Evolutionary conservation across 768 basidiomycete genomes (phyloP).

Genomic region (Mrakia frigida): DNA sequence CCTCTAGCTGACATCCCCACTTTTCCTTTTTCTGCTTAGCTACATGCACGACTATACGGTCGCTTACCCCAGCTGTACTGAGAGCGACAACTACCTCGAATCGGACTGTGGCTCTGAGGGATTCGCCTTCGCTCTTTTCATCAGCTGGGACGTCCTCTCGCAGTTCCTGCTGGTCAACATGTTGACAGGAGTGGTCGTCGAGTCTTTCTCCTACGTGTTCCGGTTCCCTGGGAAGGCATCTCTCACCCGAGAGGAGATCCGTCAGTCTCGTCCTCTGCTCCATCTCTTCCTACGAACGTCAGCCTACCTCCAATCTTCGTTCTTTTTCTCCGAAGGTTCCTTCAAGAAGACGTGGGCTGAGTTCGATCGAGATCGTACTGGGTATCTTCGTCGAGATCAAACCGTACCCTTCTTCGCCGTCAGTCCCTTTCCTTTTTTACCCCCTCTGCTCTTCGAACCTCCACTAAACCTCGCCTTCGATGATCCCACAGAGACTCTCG

Average conservation of each 20-base stretch:
- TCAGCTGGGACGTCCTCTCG: constrained; percentile 14
- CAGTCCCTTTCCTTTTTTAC: background rate
- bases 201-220: constrained; percentile 94
- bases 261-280: constrained; percentile 42
- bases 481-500: background rate
- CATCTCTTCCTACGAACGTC: too few relatives aligned
- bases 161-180: constrained; percentile 73
- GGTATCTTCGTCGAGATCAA: constrained; percentile 63
- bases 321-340: constrained; percentile 41
- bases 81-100: constrained; percentile 51
- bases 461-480: background rate
- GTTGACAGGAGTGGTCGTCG: constrained; percentile 71
- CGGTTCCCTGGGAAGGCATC: constrained; percentile 71
- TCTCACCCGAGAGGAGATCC: constrained; percentile 85
- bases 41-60: constrained; percentile 87
- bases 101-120: constrained; percentile 81
- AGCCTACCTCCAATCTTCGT: background rate
- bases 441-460: background rate
- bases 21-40: constrained; percentile 45
- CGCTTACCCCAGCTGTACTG: constrained; percentile 74
- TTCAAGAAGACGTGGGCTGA: constrained; percentile 94
- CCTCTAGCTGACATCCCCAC: background rate
- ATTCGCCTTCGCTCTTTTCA: constrained; percentile 63
- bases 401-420: constrained; percentile 73
- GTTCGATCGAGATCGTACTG: constrained; percentile 71